phyloP scores from a whole-genome alignment of 2,329 filamentous ascomycete species.

The Aspergillus sp. region DNA sequence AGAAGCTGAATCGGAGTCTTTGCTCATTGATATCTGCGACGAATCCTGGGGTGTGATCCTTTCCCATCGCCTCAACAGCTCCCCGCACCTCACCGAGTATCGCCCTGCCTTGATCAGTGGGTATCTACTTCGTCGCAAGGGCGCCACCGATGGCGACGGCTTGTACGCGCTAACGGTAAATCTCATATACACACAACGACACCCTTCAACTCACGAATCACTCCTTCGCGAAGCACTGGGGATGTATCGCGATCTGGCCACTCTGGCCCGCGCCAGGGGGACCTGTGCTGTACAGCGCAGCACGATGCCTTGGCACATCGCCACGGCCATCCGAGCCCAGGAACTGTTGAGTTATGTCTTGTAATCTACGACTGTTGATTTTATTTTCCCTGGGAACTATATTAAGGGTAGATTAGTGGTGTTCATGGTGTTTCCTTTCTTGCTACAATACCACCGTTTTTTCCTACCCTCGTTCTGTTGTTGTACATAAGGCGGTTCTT shows the following conservation, averaged over 20 bases:
- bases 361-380: conserved; percentile 21
- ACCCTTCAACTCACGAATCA: conserved; percentile 31
- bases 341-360: conserved; percentile 43
- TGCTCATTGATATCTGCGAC: conserved; percentile 58
- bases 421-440: neutral
- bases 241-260: conserved; percentile 47
- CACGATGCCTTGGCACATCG: conserved; percentile 50
- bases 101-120: conserved; percentile 46
- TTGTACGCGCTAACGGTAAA: conserved; percentile 43
- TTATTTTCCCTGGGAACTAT: conserved; percentile 2
- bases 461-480: conserved; percentile 1
- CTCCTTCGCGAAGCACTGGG: conserved; percentile 43
- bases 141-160: conserved; percentile 42
- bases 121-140: conserved; percentile 47
- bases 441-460: neutral
- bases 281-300: conserved; percentile 41
- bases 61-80: conserved; percentile 47
- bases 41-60: conserved; percentile 61
- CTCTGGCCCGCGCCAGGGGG: conserved; percentile 43
- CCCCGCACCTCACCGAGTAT: conserved; percentile 41
- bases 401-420: conserved; percentile 2
- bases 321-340: conserved; percentile 44
- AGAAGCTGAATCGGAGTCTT: conserved; percentile 55
- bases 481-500: conserved; percentile 15
- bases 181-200: conserved; percentile 37